These are phyloP conservation scores for Sporothrix globosa DNA, from an alignment of 2,329 filamentous ascomycete genomes.

Conservation along the genomic window DNA sequence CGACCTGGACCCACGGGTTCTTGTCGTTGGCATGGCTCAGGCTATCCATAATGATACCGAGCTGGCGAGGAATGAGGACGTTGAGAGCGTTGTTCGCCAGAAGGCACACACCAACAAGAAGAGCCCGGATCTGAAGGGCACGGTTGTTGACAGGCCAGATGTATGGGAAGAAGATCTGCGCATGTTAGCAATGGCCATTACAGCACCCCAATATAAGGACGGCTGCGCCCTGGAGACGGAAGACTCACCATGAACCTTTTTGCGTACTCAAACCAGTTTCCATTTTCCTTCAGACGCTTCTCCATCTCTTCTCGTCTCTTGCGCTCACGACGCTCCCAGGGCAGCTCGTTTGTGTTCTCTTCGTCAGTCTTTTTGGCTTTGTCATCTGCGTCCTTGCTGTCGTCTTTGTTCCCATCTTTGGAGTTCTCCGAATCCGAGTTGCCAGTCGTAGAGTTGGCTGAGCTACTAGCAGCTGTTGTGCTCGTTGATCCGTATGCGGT, in stretches of 20 bases:
- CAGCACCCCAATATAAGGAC: no score
- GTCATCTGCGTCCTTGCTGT: slow-evolving; percentile 36
- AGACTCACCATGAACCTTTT: slow-evolving; percentile 67
- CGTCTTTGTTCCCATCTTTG: slow-evolving; percentile 32
- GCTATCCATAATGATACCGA: slow-evolving; percentile 76
- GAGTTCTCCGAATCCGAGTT: slow-evolving; percentile 48
- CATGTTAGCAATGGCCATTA: not conserved
- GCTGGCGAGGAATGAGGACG: slow-evolving; percentile 76
- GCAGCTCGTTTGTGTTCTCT: slow-evolving; percentile 54
- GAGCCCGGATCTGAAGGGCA: slow-evolving; percentile 67
- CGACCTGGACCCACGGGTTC: slow-evolving; percentile 57
- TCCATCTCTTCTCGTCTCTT: slow-evolving; percentile 62
- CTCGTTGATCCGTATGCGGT: slow-evolving; percentile 51
- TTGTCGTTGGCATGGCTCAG: slow-evolving; percentile 56
- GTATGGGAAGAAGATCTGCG: slow-evolving; percentile 72
- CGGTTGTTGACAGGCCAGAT: slow-evolving; percentile 73
- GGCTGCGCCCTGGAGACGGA: no score
- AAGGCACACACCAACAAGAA: slow-evolving; percentile 68
- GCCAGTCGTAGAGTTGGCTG: slow-evolving; percentile 39
- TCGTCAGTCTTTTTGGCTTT: slow-evolving; percentile 37
- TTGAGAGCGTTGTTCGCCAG: slow-evolving; percentile 73
- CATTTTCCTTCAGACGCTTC: slow-evolving; percentile 71
- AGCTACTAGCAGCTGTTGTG: slow-evolving; percentile 24
- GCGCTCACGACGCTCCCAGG: slow-evolving; percentile 57
- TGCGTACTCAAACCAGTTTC: slow-evolving; percentile 76